Conservation (phyloP, 805 yeast genomes). For the Candida ficus region DNA sequence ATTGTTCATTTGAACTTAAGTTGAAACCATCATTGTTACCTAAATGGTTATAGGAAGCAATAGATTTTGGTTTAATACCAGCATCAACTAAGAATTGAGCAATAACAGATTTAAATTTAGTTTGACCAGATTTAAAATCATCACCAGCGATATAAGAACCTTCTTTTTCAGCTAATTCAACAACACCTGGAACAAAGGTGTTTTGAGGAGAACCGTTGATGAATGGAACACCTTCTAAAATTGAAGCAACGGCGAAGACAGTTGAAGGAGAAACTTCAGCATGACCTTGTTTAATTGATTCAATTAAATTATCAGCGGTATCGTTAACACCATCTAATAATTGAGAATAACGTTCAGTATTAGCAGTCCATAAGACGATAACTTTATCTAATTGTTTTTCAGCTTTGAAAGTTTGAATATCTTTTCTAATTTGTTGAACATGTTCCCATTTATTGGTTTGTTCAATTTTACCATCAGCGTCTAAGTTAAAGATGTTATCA, state of each 20-base stretch:
- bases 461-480: conserved; percentile 41
- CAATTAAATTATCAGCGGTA: conserved; percentile 72
- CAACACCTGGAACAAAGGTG: conserved; percentile 93
- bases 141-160: conserved; percentile 88
- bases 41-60: conserved; percentile 93
- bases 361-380: conserved; percentile 93
- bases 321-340: conserved; percentile 78
- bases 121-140: conserved; percentile 96
- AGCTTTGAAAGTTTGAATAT: conserved; percentile 72
- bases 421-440: conserved; percentile 79
- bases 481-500: conserved; percentile 70
- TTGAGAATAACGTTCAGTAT: conserved; percentile 89
- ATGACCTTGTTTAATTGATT: conserved; percentile 72
- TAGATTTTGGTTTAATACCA: conserved; percentile 90
- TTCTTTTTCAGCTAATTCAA: conserved; percentile 79
- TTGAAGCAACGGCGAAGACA: conserved; percentile 89
- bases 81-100: conserved; percentile 97
- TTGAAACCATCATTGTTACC: conserved; percentile 97
- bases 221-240: conserved; percentile 83
- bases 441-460: conserved; percentile 78
- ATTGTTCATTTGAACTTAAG: conserved; percentile 86
- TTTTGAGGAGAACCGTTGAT: conserved; percentile 97
- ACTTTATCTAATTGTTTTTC: conserved; percentile 77
- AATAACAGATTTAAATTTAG: conserved; percentile 91
- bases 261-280: conserved; percentile 88